Conservation (phyloP, 2,329 filamentous ascomycete species). For the Plenodomus lindquistii region DNA sequence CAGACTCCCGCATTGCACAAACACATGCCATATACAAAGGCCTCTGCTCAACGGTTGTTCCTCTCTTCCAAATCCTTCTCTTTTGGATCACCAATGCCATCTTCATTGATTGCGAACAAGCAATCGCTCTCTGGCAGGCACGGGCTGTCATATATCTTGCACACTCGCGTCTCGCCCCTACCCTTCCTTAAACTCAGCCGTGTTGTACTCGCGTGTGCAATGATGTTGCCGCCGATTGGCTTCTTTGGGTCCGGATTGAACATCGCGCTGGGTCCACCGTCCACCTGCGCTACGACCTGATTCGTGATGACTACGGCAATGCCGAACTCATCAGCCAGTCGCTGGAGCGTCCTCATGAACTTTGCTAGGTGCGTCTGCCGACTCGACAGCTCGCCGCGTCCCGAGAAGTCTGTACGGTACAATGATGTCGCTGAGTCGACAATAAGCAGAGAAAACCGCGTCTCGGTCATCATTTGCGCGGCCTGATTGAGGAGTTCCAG, state of each 20-base stretch:
- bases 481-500: conserved; percentile 93
- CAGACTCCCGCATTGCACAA: neutral
- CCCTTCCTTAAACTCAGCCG: conserved; percentile 95
- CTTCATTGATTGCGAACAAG: conserved; percentile 94
- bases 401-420: conserved; percentile 94
- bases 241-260: conserved; percentile 99
- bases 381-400: conserved; percentile 94
- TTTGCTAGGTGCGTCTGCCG: conserved; percentile 87
- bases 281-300: conserved; percentile 97
- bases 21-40: neutral
- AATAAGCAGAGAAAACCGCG: conserved; percentile 90
- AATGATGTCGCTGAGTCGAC: conserved; percentile 95
- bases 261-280: conserved; percentile 94
- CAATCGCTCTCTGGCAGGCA: conserved; percentile 96
- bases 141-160: conserved; percentile 98
- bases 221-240: conserved; percentile 97
- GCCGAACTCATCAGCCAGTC: conserved; percentile 79
- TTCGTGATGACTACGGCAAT: conserved; percentile 99
- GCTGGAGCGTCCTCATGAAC: conserved; percentile 82
- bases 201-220: conserved; percentile 95
- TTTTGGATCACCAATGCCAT: conserved; percentile 92
- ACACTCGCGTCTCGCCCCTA: conserved; percentile 90
- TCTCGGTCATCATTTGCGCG: conserved; percentile 99
- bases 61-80: conserved; percentile 90
- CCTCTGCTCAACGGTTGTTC: conserved; percentile 28